A percentile compares a stretch with the other conserved stretches of the same genome.
Conservation (phyloP, 768 basidiomycete species). For the Xerocomellus amylosporus region DNA sequence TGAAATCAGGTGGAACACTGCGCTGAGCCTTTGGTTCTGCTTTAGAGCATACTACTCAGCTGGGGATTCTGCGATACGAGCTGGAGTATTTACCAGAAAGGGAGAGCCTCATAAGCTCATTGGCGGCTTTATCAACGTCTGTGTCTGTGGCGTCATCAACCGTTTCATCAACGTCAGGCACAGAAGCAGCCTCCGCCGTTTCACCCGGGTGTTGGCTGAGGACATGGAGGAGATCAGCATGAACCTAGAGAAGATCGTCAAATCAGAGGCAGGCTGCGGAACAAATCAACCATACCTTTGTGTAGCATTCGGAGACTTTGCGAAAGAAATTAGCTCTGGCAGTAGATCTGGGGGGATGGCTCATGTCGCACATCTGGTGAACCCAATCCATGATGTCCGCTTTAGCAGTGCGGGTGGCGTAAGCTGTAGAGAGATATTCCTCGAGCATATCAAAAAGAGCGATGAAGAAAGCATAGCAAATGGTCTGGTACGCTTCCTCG, state of each 20-base stretch:
- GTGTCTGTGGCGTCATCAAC: too few relatives aligned
- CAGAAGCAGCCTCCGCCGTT: neutral
- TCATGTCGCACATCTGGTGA: constrained; percentile 4
- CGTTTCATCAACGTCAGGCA: too few relatives aligned
- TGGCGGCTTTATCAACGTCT: neutral
- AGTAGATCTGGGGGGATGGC: neutral
- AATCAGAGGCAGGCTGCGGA: fast-evolving
- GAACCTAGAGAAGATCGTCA: neutral
- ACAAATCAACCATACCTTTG: neutral
- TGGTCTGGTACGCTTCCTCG: neutral
- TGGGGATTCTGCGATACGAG: neutral
- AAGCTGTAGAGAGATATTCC: neutral
- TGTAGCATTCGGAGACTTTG: neutral
- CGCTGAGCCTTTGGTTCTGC: neutral
- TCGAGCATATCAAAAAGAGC: constrained; percentile 9
- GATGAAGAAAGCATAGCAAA: constrained; percentile 13
- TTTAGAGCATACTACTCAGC: neutral
- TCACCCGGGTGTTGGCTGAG: neutral
- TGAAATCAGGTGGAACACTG: neutral
- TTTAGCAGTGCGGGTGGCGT: neutral
- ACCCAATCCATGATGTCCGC: neutral
- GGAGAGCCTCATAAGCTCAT: neutral
- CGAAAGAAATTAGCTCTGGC: neutral
- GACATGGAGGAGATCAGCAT: neutral
- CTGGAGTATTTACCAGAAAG: neutral